These are phyloP conservation scores for Xylariaceae sp. DNA, from an alignment of 2,329 filamentous ascomycete species.

Conservation along the genomic window DNA sequence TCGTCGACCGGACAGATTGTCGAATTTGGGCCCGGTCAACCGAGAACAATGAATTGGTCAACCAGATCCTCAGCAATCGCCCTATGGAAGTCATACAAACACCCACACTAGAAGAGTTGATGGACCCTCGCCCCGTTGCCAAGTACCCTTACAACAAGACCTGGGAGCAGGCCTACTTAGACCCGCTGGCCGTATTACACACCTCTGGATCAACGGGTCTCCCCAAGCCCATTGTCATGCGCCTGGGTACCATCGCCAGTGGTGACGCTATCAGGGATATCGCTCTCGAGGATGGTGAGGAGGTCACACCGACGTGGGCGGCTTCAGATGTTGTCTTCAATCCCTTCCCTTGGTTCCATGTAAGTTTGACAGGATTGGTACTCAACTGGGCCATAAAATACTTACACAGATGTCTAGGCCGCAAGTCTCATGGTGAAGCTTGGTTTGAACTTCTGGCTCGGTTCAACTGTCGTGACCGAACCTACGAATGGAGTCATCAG, in stretches of 20 bases:
- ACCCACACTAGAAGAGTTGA: constrained; percentile 20
- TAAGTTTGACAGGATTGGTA: background rate
- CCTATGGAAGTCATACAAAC: constrained; percentile 22
- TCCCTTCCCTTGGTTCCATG: constrained; percentile 26
- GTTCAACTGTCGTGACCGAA: constrained; percentile 24
- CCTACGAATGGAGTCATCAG: constrained; percentile 25
- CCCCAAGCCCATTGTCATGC: constrained; percentile 26
- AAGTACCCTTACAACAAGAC: constrained; percentile 24
- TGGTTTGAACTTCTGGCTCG: constrained; percentile 24
- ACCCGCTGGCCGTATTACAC: constrained; percentile 23
- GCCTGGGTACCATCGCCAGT: constrained; percentile 22
- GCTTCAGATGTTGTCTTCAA: constrained; percentile 23
- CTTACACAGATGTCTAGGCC: constrained; percentile 12
- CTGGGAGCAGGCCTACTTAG: constrained; percentile 22
- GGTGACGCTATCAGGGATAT: constrained; percentile 24
- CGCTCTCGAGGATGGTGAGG: constrained; percentile 21
- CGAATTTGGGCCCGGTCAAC: constrained; percentile 22
- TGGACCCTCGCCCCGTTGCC: constrained; percentile 20
- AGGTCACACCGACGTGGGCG: constrained; percentile 23
- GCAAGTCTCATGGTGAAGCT: constrained; percentile 26
- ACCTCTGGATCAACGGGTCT: constrained; percentile 26
- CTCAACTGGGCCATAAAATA: background rate
- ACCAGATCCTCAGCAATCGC: constrained; percentile 22
- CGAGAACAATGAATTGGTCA: constrained; percentile 18
- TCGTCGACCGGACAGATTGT: constrained; percentile 23